Evolutionary conservation across 2,329 filamentous ascomycete genomes (phyloP).

Genomic region (Exophiala spinifera): DNA sequence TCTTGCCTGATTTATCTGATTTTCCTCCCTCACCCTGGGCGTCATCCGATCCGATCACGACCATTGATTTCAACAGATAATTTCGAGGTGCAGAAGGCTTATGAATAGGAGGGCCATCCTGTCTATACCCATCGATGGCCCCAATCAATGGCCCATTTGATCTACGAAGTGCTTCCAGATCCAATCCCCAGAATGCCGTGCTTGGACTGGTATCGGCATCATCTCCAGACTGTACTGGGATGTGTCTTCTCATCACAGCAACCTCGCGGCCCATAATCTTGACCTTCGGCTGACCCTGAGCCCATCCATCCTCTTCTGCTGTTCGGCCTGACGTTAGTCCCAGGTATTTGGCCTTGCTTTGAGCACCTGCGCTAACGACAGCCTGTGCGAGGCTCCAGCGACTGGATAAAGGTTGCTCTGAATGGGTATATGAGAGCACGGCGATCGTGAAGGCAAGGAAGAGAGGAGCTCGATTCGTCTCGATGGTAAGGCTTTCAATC

Average conservation of each 20-base stretch:
- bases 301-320: constrained; percentile 69
- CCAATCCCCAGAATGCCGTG: constrained; percentile 56
- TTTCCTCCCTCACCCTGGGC: not conserved
- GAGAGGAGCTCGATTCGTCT: constrained; percentile 78
- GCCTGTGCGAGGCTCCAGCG: constrained; percentile 78
- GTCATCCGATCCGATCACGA: constrained; percentile 26
- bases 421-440: constrained; percentile 75
- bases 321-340: constrained; percentile 65
- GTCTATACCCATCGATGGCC: constrained; percentile 24
- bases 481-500: constrained; percentile 57
- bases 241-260: constrained; percentile 65
- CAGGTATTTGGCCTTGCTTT: constrained; percentile 70
- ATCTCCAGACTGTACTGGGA: constrained; percentile 54
- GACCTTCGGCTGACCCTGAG: constrained; percentile 70
- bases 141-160: constrained; percentile 36
- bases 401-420: constrained; percentile 80
- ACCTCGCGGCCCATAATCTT: constrained; percentile 71
- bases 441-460: constrained; percentile 76
- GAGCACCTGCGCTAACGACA: constrained; percentile 76
- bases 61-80: constrained; percentile 54
- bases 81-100: constrained; percentile 65
- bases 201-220: constrained; percentile 32
- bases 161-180: constrained; percentile 54
- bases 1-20: constrained; percentile 11
- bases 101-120: constrained; percentile 65